These are phyloP conservation scores for Meredithiella fracta DNA, from an alignment of 2,329 filamentous ascomycete genomes.

Conservation along the genomic window DNA sequence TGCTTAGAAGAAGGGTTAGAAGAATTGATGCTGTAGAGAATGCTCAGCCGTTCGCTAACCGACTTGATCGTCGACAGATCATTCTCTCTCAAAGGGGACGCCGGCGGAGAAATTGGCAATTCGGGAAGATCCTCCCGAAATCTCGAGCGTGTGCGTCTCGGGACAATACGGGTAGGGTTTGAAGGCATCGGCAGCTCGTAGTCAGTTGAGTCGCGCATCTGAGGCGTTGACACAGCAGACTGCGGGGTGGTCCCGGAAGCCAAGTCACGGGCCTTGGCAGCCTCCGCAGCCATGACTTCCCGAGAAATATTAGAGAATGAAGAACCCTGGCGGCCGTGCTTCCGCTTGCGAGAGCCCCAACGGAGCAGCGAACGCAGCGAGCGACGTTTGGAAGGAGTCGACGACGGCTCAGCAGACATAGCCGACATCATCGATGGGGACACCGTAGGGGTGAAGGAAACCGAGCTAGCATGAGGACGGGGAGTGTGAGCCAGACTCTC, in stretches of 20 bases:
- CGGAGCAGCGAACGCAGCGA: conserved; percentile 13
- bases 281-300: conserved; percentile 23
- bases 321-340: conserved; percentile 15
- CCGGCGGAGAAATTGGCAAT: conserved; percentile 67
- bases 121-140: conserved; percentile 89
- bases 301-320: conserved; percentile 19
- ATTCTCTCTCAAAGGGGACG: conserved; percentile 31
- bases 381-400: conserved; percentile 8
- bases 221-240: conserved; percentile 2
- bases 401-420: conserved; percentile 5
- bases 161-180: conserved; percentile 30
- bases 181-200: conserved; percentile 19
- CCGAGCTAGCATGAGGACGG: conserved; percentile 12
- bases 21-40: conserved; percentile 10
- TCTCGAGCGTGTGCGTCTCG: conserved; percentile 71
- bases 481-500: background rate
- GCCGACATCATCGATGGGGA: conserved; percentile 10
- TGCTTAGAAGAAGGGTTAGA: conserved; percentile 5
- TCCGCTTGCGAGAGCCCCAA: conserved; percentile 18
- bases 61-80: conserved; percentile 14
- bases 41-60: conserved; percentile 12
- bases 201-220: conserved; percentile 13
- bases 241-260: conserved; percentile 13
- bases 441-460: conserved; percentile 13
- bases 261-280: conserved; percentile 28